Conservation (phyloP, 2,329 filamentous ascomycete species). For the Fusarium sp. region DNA sequence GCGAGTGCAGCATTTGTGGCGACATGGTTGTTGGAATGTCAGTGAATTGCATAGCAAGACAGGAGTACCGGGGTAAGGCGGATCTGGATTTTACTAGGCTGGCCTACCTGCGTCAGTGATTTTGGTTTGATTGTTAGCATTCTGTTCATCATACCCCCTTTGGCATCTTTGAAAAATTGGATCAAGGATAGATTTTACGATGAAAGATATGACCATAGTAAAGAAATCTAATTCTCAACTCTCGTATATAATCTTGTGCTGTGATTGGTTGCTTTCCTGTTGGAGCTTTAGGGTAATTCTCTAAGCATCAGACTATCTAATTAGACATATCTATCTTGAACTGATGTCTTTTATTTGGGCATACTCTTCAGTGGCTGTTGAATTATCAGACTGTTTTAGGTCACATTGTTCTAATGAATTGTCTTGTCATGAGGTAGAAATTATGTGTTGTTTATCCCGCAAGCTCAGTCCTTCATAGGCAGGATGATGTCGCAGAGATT, state of each 20-base stretch:
- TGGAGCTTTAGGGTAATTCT: constrained; percentile 5
- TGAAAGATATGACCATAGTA: constrained; percentile 42
- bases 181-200: constrained; percentile 45
- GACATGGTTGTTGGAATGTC: constrained; percentile 48
- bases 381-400: too few relatives aligned
- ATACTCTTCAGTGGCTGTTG: neutral
- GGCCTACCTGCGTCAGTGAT: constrained; percentile 30
- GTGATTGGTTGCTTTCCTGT: neutral
- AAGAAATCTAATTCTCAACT: constrained; percentile 35
- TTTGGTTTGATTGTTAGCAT: constrained; percentile 46
- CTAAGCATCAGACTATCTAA: too few relatives aligned
- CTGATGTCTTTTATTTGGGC: neutral
- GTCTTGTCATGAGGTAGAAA: too few relatives aligned
- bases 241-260: neutral
- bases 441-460: too few relatives aligned
- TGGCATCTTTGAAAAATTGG: constrained; percentile 45
- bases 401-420: too few relatives aligned
- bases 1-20: constrained; percentile 43
- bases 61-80: constrained; percentile 45
- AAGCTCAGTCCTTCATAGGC: too few relatives aligned
- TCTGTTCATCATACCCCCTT: constrained; percentile 46
- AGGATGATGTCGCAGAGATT: too few relatives aligned
- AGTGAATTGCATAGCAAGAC: constrained; percentile 47
- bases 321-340: neutral
- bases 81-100: constrained; percentile 34